Conservation (phyloP, 176 grass and related monocot genomes). For the Themeda triandra region DNA sequence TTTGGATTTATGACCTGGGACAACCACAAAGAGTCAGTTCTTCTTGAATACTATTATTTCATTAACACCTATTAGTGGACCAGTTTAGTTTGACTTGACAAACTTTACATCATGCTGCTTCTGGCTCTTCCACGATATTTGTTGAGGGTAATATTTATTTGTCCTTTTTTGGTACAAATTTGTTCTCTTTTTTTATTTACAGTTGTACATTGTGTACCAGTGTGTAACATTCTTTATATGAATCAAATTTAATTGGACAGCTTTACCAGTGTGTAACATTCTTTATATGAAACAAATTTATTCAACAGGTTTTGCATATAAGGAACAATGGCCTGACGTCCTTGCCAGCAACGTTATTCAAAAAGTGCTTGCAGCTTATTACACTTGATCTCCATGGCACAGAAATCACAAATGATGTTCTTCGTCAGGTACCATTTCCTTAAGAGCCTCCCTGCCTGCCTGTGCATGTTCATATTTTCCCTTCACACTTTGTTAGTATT, state of each 20-base stretch:
- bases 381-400: constrained; percentile 94
- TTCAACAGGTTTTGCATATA: constrained; percentile 63
- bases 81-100: constrained; percentile 5
- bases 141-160: neutral
- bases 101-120: neutral
- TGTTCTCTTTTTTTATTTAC: neutral
- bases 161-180: neutral
- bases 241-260: constrained; percentile 38
- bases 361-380: constrained; percentile 59
- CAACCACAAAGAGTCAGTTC: neutral
- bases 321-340: constrained; percentile 84
- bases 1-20: constrained; percentile 11
- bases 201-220: neutral
- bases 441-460: neutral
- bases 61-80: neutral
- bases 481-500: neutral
- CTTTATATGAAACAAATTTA: constrained; percentile 17
- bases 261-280: neutral
- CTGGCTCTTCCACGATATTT: neutral
- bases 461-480: too few relatives aligned
- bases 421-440: constrained; percentile 66
- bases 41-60: neutral
- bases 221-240: neutral
- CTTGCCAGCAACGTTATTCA: constrained; percentile 71
- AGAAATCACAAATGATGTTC: constrained; percentile 86